A percentile compares a stretch with the other conserved stretches of the same genome.
phyloP scores from a whole-genome alignment of 1,284 basidiomycete species.

The Bondarzewia mesenterica region DNA sequence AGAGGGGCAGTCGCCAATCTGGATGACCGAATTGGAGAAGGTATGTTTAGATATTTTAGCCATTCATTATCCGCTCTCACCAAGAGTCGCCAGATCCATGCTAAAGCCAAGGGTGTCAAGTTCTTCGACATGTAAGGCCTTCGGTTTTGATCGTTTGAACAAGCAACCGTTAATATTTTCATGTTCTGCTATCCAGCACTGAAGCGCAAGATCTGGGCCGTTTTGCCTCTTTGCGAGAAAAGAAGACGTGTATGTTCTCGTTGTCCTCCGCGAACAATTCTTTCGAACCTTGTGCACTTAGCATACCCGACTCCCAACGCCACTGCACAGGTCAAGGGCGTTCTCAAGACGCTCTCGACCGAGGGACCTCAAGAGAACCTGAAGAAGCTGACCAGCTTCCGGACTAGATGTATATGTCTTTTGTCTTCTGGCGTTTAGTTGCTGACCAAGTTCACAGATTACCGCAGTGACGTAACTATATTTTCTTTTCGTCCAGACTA shows the following conservation, averaged over 20 bases:
- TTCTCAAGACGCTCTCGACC: conserved; percentile 61
- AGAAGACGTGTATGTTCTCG: conserved; percentile 28
- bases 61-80: background rate
- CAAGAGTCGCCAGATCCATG: conserved; percentile 58
- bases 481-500: background rate
- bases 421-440: conserved; percentile 14
- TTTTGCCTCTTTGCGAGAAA: conserved; percentile 30
- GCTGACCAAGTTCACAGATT: conserved; percentile 52
- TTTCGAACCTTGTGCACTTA: conserved; percentile 6
- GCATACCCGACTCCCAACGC: conserved; percentile 52
- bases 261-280: background rate
- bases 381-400: conserved; percentile 66
- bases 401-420: conserved; percentile 51
- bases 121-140: conserved; percentile 92
- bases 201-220: conserved; percentile 58
- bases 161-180: too few relatives aligned
- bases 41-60: conserved; percentile 24
- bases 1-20: conserved; percentile 57
- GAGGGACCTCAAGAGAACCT: conserved; percentile 63
- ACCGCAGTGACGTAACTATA: conserved; percentile 61
- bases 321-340: conserved; percentile 46
- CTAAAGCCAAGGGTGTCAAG: conserved; percentile 65
- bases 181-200: conserved; percentile 40
- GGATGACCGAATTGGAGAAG: conserved; percentile 83
- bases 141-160: too few relatives aligned